Percentiles rank a stretch among this genome's conserved stretches.
Conservation (phyloP, 352 stramenopile species). For the Pythium aquatile region DNA sequence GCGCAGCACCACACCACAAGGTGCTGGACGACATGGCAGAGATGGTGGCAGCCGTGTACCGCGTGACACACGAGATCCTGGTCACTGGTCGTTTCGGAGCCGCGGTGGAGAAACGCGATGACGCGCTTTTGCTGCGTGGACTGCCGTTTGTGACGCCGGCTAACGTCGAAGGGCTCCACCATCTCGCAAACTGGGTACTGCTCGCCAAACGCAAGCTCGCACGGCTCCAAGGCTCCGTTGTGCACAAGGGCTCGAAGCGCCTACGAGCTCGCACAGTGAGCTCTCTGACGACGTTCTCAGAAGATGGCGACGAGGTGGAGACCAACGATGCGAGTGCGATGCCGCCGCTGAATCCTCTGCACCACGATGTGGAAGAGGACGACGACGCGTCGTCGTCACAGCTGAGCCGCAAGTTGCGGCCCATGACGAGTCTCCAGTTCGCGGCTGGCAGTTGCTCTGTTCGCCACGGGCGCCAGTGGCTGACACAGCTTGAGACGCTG, state of each 20-base stretch:
- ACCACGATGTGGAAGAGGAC: constrained; percentile 20
- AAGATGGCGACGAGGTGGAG: constrained; percentile 22
- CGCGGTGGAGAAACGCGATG: constrained; percentile 34
- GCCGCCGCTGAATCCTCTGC: constrained; percentile 20
- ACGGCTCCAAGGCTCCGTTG: constrained; percentile 43
- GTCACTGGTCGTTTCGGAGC: constrained; percentile 40
- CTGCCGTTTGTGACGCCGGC: constrained; percentile 41
- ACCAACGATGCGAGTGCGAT: constrained; percentile 4
- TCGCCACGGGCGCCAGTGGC: constrained; percentile 59
- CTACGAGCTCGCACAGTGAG: constrained; percentile 39
- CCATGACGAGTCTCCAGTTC: constrained; percentile 81
- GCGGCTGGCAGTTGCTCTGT: constrained; percentile 56
- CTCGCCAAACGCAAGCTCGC: constrained; percentile 72
- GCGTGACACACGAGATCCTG: constrained; percentile 45
- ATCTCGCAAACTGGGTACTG: constrained; percentile 81
- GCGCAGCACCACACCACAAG: constrained; percentile 5
- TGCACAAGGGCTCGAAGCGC: constrained; percentile 30
- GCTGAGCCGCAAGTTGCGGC: constrained; percentile 69
- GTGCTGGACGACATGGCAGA: constrained; percentile 61
- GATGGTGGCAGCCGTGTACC: constrained; percentile 51
- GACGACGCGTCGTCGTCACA: constrained; percentile 35
- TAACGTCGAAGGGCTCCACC: constrained; percentile 72
- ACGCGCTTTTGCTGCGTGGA: constrained; percentile 16
- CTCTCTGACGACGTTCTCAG: constrained; percentile 42
- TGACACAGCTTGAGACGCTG: constrained; percentile 71